These are phyloP conservation scores for Samsoniella hepiali DNA, from an alignment of 2,329 filamentous ascomycete species.

Conservation along the genomic window DNA sequence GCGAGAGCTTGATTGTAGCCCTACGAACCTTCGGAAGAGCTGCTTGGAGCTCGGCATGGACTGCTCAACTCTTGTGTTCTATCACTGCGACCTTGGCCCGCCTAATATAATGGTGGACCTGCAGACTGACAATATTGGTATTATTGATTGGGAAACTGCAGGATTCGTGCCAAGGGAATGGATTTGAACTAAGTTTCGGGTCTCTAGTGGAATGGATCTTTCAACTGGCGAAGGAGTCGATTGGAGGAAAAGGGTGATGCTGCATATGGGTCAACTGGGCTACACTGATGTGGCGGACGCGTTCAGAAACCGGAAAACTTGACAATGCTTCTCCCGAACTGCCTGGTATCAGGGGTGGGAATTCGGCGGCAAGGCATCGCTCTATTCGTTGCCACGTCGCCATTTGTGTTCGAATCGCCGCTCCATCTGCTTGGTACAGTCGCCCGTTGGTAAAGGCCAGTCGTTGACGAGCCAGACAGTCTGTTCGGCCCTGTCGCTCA, in stretches of 20 bases:
- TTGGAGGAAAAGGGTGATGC: constrained; percentile 8
- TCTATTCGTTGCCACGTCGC: background rate
- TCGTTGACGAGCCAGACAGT: background rate
- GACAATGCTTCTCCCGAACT: too few relatives aligned
- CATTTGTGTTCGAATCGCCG: background rate
- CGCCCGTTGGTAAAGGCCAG: background rate
- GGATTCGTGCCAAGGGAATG: constrained; percentile 31
- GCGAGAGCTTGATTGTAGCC: background rate
- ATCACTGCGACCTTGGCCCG: constrained; percentile 32
- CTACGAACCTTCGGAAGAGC: constrained; percentile 10
- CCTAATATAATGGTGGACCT: constrained; percentile 30
- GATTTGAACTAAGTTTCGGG: constrained; percentile 32
- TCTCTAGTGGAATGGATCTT: constrained; percentile 31
- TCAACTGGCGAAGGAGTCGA: constrained; percentile 7
- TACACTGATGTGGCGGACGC: background rate
- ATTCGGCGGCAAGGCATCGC: background rate
- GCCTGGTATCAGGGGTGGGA: background rate
- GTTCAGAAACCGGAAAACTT: too few relatives aligned
- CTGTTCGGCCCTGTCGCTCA: background rate
- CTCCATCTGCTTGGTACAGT: background rate
- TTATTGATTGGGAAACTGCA: constrained; percentile 33
- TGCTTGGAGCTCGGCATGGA: constrained; percentile 28
- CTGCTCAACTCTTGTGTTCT: constrained; percentile 28
- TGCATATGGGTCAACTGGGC: background rate
- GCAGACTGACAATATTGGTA: constrained; percentile 24